phyloP scores from a whole-genome alignment of 805 yeast genomes.

The Lipomyces starkeyi region DNA sequence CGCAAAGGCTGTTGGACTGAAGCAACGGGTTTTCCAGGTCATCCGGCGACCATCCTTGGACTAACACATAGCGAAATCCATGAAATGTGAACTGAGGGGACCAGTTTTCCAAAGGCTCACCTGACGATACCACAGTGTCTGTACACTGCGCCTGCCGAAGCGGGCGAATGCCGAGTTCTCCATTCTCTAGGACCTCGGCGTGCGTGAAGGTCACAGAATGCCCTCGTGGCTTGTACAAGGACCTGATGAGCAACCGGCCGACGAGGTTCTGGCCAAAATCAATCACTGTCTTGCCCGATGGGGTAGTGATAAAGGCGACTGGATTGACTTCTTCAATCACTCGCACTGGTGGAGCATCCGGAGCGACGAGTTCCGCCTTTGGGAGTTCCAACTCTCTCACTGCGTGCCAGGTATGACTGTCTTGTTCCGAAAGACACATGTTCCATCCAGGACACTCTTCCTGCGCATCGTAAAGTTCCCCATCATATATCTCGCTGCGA shows the following conservation, averaged over 20 bases:
- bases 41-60: conserved; percentile 40
- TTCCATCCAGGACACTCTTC: conserved; percentile 38
- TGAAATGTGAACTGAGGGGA: conserved; percentile 42
- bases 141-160: conserved; percentile 42
- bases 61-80: conserved; percentile 42
- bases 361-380: conserved; percentile 23
- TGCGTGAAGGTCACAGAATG: too few species aligned
- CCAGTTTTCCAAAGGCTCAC: conserved; percentile 18
- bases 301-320: conserved; percentile 31
- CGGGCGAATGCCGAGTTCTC: not conserved
- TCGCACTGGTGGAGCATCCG: conserved; percentile 34
- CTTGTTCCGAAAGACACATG: conserved; percentile 11
- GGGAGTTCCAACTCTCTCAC: too few species aligned
- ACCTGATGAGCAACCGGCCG: too few species aligned
- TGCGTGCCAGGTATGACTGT: conserved; percentile 12
- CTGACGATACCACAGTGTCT: conserved; percentile 42
- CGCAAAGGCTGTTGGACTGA: too few species aligned
- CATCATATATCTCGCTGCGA: conserved; percentile 41
- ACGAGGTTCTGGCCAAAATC: conserved; percentile 43
- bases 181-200: too few species aligned
- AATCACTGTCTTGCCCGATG: conserved; percentile 41
- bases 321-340: too few species aligned
- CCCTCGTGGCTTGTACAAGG: not conserved
- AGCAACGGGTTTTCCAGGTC: not conserved
- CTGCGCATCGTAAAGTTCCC: conserved; percentile 43